A percentile compares a stretch with the other conserved stretches of the same genome.
Evolutionary conservation across 2,329 filamentous ascomycete genomes (phyloP).

Genomic region (Aspergillus floridensis): DNA sequence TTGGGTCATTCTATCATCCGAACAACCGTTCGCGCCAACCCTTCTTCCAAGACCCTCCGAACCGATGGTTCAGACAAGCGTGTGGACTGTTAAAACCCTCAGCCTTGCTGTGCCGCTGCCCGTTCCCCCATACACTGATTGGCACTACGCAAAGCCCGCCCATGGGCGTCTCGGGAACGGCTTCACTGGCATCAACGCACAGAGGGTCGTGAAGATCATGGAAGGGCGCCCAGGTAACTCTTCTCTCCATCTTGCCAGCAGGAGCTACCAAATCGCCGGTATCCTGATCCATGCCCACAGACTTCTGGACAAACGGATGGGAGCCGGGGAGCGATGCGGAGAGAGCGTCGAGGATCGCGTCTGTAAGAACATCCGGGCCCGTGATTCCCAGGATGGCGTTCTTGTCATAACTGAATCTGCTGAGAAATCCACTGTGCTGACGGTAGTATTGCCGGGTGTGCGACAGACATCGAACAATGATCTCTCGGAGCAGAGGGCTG

Average conservation of each 20-base stretch:
- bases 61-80: slow-evolving; percentile 36
- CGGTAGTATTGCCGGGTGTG: slow-evolving; percentile 30
- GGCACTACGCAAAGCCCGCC: slow-evolving; percentile 87
- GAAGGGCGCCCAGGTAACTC: slow-evolving; percentile 38
- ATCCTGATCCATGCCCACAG: slow-evolving; percentile 21
- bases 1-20: slow-evolving; percentile 14
- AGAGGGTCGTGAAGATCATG: slow-evolving; percentile 24
- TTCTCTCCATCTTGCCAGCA: slow-evolving; percentile 11
- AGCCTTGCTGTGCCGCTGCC: slow-evolving; percentile 33
- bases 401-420: slow-evolving; percentile 23
- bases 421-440: slow-evolving; percentile 12
- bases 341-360: slow-evolving; percentile 32
- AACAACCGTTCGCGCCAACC: slow-evolving; percentile 31
- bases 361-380: slow-evolving; percentile 35
- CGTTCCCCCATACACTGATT: slow-evolving; percentile 58
- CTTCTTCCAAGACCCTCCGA: slow-evolving; percentile 34
- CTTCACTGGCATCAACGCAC: slow-evolving; percentile 25
- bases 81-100: slow-evolving; percentile 26
- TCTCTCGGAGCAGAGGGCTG: slow-evolving; percentile 32
- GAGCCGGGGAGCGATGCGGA: slow-evolving; percentile 27
- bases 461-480: slow-evolving; percentile 31
- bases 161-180: slow-evolving; percentile 55
- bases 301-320: slow-evolving; percentile 26
- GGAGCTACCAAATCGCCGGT: slow-evolving; percentile 22
- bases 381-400: slow-evolving; percentile 31